Conservation (phyloP, 208 protist genomes). For the Porcisia deanei region DNA sequence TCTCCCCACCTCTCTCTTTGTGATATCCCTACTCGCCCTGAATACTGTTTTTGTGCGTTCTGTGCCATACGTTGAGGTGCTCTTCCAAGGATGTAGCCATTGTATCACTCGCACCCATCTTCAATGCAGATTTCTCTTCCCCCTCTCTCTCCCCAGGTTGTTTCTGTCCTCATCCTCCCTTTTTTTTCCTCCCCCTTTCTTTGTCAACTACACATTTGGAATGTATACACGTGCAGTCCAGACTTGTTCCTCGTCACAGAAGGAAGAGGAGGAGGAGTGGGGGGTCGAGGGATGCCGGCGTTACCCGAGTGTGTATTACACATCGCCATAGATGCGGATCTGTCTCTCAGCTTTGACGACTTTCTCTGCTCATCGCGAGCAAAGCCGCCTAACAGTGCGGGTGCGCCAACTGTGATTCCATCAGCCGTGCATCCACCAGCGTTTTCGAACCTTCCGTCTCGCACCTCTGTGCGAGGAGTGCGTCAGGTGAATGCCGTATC, state of each 20-base stretch:
- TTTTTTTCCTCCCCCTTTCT: too few relatives aligned
- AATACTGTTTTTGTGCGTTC: not conserved
- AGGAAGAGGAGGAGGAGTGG: not conserved
- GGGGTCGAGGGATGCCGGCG: not conserved
- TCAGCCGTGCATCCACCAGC: not conserved
- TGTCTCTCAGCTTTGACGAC: constrained; percentile 15
- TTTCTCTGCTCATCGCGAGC: not conserved
- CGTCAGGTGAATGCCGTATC: constrained; percentile 26
- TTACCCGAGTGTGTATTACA: constrained; percentile 6
- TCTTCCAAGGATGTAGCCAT: not conserved
- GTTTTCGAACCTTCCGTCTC: constrained; percentile 10
- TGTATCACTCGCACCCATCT: not conserved
- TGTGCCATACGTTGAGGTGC: not conserved
- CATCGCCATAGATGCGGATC: constrained; percentile 22
- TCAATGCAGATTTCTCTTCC: not conserved
- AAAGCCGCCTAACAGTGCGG: not conserved
- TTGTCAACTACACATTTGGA: not conserved
- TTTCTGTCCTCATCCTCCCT: not conserved
- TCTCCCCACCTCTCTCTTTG: not conserved
- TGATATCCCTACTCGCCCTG: not conserved
- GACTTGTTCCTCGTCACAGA: not conserved
- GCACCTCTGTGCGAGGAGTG: not conserved
- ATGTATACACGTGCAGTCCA: not conserved
- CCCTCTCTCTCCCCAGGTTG: not conserved
- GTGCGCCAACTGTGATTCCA: not conserved